Evolutionary conservation across 345 rosid species (phyloP).

Genomic region (Populus deltoides): DNA sequence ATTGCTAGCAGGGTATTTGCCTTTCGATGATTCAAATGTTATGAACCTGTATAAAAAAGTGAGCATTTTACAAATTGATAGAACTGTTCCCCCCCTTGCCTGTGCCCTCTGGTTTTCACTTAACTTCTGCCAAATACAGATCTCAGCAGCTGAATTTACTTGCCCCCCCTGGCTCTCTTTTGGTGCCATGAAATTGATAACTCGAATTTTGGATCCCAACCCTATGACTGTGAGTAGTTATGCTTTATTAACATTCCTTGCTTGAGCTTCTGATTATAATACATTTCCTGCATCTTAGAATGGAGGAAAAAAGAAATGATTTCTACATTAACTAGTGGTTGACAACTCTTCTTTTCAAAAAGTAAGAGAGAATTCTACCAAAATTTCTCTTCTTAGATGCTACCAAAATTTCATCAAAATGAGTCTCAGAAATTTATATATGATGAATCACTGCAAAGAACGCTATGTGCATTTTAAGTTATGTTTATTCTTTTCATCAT

Average conservation of each 20-base stretch:
- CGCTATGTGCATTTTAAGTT: neutral
- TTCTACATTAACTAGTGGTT: neutral
- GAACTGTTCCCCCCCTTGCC: constrained; percentile 9
- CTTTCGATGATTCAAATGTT: constrained; percentile 96
- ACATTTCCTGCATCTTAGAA: neutral
- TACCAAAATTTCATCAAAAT: neutral
- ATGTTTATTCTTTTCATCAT: neutral
- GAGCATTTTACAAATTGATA: constrained; percentile 41
- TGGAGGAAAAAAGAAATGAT: neutral
- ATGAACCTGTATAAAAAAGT: constrained; percentile 93
- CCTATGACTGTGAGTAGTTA: constrained; percentile 79
- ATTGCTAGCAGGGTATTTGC: constrained; percentile 97
- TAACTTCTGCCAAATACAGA: constrained; percentile 38
- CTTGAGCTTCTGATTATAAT: constrained; percentile 2
- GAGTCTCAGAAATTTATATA: neutral
- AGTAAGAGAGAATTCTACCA: neutral
- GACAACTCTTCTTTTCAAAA: neutral
- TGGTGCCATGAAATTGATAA: constrained; percentile 74
- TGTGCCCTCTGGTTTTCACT: constrained; percentile 17
- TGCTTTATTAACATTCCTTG: neutral
- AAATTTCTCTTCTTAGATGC: neutral
- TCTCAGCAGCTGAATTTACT: constrained; percentile 88
- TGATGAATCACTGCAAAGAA: neutral
- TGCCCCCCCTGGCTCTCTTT: constrained; percentile 96
- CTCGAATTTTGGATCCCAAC: constrained; percentile 84